phyloP scores from a whole-genome alignment of 2,329 filamentous ascomycete genomes.

The Samsoniella hepiali region DNA sequence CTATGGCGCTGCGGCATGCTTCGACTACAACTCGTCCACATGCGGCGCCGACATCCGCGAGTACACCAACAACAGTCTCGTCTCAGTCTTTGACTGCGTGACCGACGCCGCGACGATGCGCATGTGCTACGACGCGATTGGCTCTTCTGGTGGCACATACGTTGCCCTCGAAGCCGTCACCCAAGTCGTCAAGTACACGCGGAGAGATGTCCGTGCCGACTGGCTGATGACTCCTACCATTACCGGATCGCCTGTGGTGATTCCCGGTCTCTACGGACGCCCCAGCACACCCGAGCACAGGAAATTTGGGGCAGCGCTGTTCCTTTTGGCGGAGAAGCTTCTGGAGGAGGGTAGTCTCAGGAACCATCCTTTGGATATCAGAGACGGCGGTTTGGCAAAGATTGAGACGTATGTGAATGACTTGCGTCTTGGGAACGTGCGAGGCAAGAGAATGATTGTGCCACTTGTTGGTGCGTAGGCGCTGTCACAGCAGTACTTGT shows the following conservation, averaged over 20 bases:
- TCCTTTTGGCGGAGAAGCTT: background rate
- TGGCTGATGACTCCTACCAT: background rate
- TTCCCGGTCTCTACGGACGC: background rate
- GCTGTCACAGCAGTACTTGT: no score
- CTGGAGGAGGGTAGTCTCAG: background rate
- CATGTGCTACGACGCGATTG: background rate
- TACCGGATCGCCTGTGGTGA: background rate
- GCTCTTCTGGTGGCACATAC: background rate
- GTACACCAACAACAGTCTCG: background rate
- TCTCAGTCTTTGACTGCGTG: background rate
- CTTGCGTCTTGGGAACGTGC: no score
- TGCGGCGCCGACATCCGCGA: slow-evolving; percentile 1
- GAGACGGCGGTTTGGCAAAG: no score
- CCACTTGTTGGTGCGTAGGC: no score
- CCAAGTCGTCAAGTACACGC: background rate
- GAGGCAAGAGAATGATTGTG: no score
- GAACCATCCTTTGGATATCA: background rate
- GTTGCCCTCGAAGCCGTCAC: background rate
- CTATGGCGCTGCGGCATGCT: background rate
- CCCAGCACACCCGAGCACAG: background rate
- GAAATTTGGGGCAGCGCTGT: background rate
- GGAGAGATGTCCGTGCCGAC: background rate
- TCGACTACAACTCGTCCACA: background rate
- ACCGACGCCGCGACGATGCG: background rate
- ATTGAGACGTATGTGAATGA: no score